Base-by-base conservation (phyloP, 1,284 basidiomycete species). In the Flammula alnicola region DNA sequence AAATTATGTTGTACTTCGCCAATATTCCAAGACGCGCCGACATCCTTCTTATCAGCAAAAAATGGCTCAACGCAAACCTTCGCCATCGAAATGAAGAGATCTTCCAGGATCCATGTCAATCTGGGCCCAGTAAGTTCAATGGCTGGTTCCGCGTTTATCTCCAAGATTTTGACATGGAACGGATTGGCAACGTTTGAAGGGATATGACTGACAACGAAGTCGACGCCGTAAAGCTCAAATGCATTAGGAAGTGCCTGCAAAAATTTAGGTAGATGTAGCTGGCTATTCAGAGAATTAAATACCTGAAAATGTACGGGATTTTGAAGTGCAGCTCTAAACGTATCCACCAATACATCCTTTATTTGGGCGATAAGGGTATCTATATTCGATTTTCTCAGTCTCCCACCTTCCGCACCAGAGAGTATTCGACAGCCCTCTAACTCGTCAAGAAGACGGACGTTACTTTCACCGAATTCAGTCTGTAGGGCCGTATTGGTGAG, bases 401-500 rank as follows among this genome's bases (percentile, higher is more conserved):
- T 54, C 14, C 49, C 29, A 16, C 47, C 52, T 12, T 47, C 48
- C 17, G 56, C 40, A 9, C 62, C 60, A 58, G 80, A 75, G 41
- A 86, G 68, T 19, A 88, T 69, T 23, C 71, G 75, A 51, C 80
- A 81, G 0, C 88, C 89, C 30, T 85, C 67, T 11, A 96, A 75
- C 63, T 95, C 92, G 60, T 86, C 81, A 37, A 95, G 75, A 23
- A 94, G 73, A 33, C 87, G 80, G 3, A 95, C 89, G 41, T 77
- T 77, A 37, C 76, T 77, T 59, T 90, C 84, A 8, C 88, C 84
- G 9, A 70, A 71, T 51, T 85, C 79, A 10, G 68, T 79, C 68
- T 98, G 96, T n/a, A 98, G 74, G 35, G 93, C 95, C 0, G 97
- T 98, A 64, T 99, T 99, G 30, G 96, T 99, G 14, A 99, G 75